Conservation (phyloP, 176 grass and related monocot species). For the Poa pratensis region DNA sequence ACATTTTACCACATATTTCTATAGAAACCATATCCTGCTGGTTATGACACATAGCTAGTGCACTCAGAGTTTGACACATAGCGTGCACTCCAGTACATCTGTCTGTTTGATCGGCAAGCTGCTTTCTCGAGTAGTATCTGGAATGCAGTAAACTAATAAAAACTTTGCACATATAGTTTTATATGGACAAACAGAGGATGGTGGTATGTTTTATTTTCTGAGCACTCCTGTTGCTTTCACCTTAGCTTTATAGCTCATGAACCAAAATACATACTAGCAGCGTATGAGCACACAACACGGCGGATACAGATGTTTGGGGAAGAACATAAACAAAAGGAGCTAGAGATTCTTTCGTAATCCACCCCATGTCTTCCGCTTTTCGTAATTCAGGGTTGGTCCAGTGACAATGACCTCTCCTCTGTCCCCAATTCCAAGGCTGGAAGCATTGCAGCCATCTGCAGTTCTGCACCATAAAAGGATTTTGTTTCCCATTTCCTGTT, state of each 20-base stretch:
- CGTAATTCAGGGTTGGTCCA: constrained; percentile 50
- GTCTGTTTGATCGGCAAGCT: not conserved
- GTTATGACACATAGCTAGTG: not conserved
- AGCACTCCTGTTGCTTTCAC: constrained; percentile 41
- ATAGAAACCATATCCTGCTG: constrained; percentile 5
- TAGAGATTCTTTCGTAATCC: constrained; percentile 66
- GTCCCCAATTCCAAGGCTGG: constrained; percentile 47
- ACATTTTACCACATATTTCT: not conserved
- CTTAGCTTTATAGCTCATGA: constrained; percentile 22
- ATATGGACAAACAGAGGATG: constrained; percentile 14
- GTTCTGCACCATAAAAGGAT: not conserved
- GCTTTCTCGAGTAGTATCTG: not conserved
- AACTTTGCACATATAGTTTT: not conserved
- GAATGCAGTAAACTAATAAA: constrained; percentile 8
- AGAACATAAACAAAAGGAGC: constrained; percentile 43
- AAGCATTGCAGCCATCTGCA: constrained; percentile 24
- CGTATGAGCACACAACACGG: constrained; percentile 44
- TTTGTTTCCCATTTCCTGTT: not conserved
- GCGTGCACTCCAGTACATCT: not conserved
- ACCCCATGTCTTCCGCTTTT: constrained; percentile 39
- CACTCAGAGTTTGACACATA: constrained; percentile 3
- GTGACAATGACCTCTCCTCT: constrained; percentile 50
- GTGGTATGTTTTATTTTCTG: constrained; percentile 30
- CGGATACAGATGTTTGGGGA: constrained; percentile 41
- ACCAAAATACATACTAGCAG: constrained; percentile 40